These are phyloP conservation scores for Pseudocercospora musae DNA, from an alignment of 2,329 filamentous ascomycete genomes.

Conservation along the genomic window DNA sequence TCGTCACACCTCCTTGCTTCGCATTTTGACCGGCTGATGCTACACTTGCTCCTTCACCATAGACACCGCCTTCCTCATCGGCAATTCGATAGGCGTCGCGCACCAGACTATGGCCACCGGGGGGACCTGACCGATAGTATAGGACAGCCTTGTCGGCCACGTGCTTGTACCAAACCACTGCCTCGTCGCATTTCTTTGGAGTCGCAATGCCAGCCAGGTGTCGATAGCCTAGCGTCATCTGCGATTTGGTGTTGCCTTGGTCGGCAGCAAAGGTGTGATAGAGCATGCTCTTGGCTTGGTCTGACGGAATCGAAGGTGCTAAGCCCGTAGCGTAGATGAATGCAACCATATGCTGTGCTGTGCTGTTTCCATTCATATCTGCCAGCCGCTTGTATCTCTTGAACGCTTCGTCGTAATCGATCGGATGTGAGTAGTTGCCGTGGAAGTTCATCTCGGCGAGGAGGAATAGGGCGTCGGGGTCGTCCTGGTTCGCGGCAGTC, in stretches of 20 bases:
- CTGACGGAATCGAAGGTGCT: constrained; percentile 71
- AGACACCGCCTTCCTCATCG: constrained; percentile 87
- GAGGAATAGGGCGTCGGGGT: constrained; percentile 82
- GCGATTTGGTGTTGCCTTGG: constrained; percentile 74
- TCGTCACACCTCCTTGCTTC: constrained; percentile 66
- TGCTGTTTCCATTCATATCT: constrained; percentile 74
- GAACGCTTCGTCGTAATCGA: constrained; percentile 76
- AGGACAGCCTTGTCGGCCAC: constrained; percentile 90
- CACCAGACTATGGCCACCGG: constrained; percentile 76
- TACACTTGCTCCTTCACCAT: constrained; percentile 90
- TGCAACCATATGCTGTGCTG: constrained; percentile 92
- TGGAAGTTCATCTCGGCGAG: constrained; percentile 96
- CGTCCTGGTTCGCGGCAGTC: constrained; percentile 52
- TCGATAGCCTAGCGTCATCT: constrained; percentile 91
- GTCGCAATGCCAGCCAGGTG: constrained; percentile 83
- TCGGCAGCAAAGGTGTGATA: constrained; percentile 94
- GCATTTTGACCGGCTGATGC: constrained; percentile 83
- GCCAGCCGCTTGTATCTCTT: constrained; percentile 77
- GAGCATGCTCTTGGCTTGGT: constrained; percentile 87
- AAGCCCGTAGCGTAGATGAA: constrained; percentile 95
- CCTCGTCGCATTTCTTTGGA: constrained; percentile 78
- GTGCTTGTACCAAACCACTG: constrained; percentile 83
- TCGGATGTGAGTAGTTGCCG: constrained; percentile 85
- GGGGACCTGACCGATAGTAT: constrained; percentile 85
- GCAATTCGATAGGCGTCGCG: constrained; percentile 80